Base-by-base conservation (phyloP, 2,329 filamentous ascomycete genomes). In the Periconia sp. region DNA sequence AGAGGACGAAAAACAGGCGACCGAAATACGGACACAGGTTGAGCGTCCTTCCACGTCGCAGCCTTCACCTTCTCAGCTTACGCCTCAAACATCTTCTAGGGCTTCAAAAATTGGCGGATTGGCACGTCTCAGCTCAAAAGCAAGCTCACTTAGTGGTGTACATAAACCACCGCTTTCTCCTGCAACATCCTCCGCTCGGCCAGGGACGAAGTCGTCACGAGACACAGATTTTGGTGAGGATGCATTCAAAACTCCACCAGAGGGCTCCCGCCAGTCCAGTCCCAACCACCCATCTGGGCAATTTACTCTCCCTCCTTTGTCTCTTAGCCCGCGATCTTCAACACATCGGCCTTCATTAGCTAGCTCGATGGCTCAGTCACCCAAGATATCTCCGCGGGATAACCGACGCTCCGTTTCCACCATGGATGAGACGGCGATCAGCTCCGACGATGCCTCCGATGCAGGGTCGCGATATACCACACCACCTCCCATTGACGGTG, bases 1-100 rank as follows among this genome's bases (percentile, higher is more conserved):
- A 7, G 87, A 92, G 40, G 89, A 96, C 55, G 92, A 96, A 60
- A 77, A 67, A 43, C 73, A 77, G 30, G 64, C 68, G 22, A 52
- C 55, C 3, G 65, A 69, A 22, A 54, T 45, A 21, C 58, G 62
- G 40, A 52, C 57, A 19, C 54, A 56, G 12, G 58, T 55, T 24
- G 61, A 70, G 32, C 50, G 52, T 6, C 55, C 60, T 11, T 57
- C 57, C 12, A 49, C 55, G 5, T 54, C 52, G 8, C 61, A 54
- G 15, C 29, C 50, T 19, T 43, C 52, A 11, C 54, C 52, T 19
- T 47, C 51, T 11, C 61, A 63, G 44, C 50, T 50, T 9, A 61
- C 61, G 10, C 58, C 59, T 15, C 58, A 57, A n/a, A 59, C 54
- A 18, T 57, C 59, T 13, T 50, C 54, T 17, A 58, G 44, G 40